Percentiles rank a stretch among this genome's conserved stretches.
Conservation (phyloP, 2,329 filamentous ascomycete species). For the Colletotrichum echinochloae region DNA sequence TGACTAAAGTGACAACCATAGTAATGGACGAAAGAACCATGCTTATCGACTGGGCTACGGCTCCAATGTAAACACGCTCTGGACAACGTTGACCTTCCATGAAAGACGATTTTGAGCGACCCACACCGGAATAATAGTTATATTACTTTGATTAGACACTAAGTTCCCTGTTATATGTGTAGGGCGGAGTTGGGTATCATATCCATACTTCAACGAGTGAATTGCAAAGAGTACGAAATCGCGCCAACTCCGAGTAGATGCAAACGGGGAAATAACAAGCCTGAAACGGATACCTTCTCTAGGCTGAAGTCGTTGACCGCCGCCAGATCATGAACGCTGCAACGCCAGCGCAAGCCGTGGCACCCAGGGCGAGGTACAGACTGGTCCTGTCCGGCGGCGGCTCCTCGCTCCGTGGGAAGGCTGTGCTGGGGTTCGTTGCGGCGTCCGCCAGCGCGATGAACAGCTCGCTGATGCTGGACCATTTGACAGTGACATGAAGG, state of each 20-base stretch:
- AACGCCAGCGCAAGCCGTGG: slow-evolving; percentile 72
- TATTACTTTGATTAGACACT: slow-evolving; percentile 36
- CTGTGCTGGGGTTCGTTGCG: slow-evolving; percentile 88
- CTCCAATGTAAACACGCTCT: too few species aligned
- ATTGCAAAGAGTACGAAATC: slow-evolving; percentile 17
- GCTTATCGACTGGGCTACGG: too few species aligned
- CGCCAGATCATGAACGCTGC: slow-evolving; percentile 76
- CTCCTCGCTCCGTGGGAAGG: slow-evolving; percentile 90
- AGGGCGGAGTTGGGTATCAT: slow-evolving; percentile 42
- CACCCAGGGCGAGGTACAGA: slow-evolving; percentile 86
- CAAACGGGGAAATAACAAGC: slow-evolving; percentile 11
- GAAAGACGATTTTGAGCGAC: not conserved
- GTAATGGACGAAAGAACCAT: not conserved
- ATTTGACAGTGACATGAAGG: slow-evolving; percentile 93
- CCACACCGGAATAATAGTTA: not conserved
- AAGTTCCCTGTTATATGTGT: slow-evolving; percentile 23
- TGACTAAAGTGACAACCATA: not conserved
- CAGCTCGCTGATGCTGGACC: slow-evolving; percentile 92
- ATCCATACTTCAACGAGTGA: slow-evolving; percentile 27
- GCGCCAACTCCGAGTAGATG: slow-evolving; percentile 36
- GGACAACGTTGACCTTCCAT: too few species aligned
- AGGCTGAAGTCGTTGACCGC: slow-evolving; percentile 63
- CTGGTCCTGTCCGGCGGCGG: slow-evolving; percentile 85
- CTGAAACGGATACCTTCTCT: not conserved
- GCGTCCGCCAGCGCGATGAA: slow-evolving; percentile 93